Conservation (phyloP, 257 asterid genomes). For the Rubia yunnanensis region DNA sequence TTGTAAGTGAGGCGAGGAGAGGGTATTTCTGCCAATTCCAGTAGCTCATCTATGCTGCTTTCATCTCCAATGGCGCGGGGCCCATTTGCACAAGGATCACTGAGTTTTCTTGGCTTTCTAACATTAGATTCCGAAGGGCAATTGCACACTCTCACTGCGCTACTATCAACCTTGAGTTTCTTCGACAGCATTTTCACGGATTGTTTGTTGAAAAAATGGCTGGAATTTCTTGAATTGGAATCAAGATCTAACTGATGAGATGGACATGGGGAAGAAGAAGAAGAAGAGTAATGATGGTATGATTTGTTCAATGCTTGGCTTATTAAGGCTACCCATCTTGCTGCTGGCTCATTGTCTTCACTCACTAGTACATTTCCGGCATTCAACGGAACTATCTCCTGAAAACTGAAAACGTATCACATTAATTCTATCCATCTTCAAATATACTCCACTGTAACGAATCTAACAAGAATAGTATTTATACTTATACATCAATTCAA, state of each 20-base stretch:
- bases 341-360: conserved; percentile 92
- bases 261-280: conserved; percentile 11
- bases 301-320: conserved; percentile 76
- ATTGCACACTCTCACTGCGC: conserved; percentile 47
- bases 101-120: conserved; percentile 25
- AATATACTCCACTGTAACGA: too few relatives aligned
- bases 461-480: too few relatives aligned
- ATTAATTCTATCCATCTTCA: too few relatives aligned
- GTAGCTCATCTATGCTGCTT: conserved; percentile 25
- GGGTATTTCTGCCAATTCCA: conserved; percentile 29
- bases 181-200: conserved; percentile 49
- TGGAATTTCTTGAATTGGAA: conserved; percentile 18
- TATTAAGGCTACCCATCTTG: conserved; percentile 80
- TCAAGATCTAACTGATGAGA: not conserved
- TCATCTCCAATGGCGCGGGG: conserved; percentile 14
- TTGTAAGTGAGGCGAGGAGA: conserved; percentile 35
- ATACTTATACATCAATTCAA: too few relatives aligned
- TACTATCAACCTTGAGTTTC: conserved; percentile 41
- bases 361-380: conserved; percentile 81
- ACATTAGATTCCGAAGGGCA: conserved; percentile 28
- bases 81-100: conserved; percentile 24
- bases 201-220: conserved; percentile 39
- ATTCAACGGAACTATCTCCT: conserved; percentile 83
- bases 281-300: conserved; percentile 30
- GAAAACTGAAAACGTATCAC: conserved; percentile 48